A percentile compares a stretch with the other conserved stretches of the same genome.
Evolutionary conservation across 345 rosid genomes (phyloP).

Genomic region (Angophora floribunda): DNA sequence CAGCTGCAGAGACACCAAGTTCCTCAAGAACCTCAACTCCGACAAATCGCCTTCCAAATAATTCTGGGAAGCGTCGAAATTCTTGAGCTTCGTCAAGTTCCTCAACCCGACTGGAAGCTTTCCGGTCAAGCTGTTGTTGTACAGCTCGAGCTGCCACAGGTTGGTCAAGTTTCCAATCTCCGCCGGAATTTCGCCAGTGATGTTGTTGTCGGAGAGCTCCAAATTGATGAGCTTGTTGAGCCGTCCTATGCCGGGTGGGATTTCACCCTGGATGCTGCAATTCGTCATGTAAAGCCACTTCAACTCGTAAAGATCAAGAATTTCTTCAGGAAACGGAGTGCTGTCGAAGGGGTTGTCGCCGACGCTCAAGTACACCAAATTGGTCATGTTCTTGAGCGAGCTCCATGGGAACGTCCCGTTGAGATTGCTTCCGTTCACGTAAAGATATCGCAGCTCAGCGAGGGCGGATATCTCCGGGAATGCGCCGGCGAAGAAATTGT

Average conservation of each 20-base stretch:
- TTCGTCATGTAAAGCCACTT: conserved; percentile 25
- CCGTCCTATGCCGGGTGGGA: conserved; percentile 24
- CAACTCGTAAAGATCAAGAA: conserved; percentile 15
- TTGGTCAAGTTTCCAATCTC: conserved; percentile 16
- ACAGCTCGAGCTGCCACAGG: conserved; percentile 32
- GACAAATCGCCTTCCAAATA: conserved; percentile 23
- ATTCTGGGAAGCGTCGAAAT: conserved; percentile 26
- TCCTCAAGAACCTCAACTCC: conserved; percentile 13
- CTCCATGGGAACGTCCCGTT: conserved; percentile 29
- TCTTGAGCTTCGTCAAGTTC: conserved; percentile 26
- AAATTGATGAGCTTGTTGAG: conserved; percentile 19
- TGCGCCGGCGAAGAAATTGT: conserved; percentile 1
- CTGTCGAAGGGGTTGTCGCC: conserved; percentile 29
- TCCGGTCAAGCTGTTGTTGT: conserved; percentile 21
- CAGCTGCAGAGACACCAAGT: conserved; percentile 25
- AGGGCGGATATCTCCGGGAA: conserved; percentile 8
- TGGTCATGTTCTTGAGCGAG: conserved; percentile 11
- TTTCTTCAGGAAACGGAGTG: conserved; percentile 18
- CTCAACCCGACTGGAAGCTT: conserved; percentile 23
- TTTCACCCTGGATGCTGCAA: conserved; percentile 21
- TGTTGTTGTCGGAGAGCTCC: conserved; percentile 17
- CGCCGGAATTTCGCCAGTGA: conserved; percentile 14
- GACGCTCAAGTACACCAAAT: conserved; percentile 15
- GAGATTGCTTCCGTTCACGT: conserved; percentile 2
- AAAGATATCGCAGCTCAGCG: conserved; percentile 1